Conservation (phyloP, 169 alveolate genomes). For the Plasmodium fragile region DNA sequence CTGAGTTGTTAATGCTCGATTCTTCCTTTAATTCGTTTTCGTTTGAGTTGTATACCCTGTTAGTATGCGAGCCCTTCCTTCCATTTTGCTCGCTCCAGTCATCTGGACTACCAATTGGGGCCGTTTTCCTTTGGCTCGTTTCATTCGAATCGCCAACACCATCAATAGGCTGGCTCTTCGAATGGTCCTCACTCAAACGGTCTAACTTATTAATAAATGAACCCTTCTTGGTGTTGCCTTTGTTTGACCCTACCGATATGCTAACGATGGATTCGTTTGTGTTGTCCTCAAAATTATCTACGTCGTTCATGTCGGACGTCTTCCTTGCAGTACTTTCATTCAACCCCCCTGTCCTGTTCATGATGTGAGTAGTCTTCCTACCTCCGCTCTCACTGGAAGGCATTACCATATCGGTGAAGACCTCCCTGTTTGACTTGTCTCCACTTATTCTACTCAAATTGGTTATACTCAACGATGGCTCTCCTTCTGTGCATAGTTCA, state of each 20-base stretch:
- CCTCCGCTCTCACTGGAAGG: not conserved
- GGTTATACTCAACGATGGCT: not conserved
- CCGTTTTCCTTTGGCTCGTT: not conserved
- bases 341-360: not conserved
- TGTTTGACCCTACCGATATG: not conserved
- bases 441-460: not conserved
- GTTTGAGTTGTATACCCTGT: not conserved
- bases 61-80: not conserved
- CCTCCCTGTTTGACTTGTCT: not conserved
- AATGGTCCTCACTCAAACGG: not conserved
- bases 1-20: not conserved
- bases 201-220: not conserved
- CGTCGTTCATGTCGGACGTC: not conserved
- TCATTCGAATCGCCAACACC: not conserved
- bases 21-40: not conserved
- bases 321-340: not conserved
- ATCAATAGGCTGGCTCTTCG: not conserved
- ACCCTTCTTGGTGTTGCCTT: not conserved
- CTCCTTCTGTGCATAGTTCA: not conserved
- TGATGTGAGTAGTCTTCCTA: not conserved
- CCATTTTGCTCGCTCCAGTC: not conserved
- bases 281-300: not conserved
- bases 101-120: not conserved
- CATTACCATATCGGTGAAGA: not conserved
- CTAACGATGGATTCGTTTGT: not conserved